phyloP scores from a whole-genome alignment of 2,329 filamentous ascomycete species.

The Fusarium mundagurra region DNA sequence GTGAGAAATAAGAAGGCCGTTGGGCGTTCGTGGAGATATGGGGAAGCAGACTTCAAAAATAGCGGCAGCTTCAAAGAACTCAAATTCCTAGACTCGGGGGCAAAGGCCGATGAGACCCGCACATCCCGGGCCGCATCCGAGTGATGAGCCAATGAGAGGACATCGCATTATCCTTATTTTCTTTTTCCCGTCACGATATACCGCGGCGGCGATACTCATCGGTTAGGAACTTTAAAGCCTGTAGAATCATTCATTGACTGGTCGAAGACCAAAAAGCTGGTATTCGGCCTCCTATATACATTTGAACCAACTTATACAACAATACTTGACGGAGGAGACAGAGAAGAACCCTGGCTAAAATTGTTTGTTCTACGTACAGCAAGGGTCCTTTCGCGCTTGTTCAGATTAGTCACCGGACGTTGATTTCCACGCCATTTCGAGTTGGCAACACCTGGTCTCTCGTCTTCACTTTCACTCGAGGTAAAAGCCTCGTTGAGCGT shows the following conservation, averaged over 20 bases:
- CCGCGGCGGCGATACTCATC: too few relatives aligned
- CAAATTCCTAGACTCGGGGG: conserved; percentile 41
- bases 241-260: not conserved
- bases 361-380: too few relatives aligned
- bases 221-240: not conserved
- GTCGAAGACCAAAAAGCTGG: not conserved
- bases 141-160: conserved; percentile 28
- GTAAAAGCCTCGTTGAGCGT: conserved; percentile 12
- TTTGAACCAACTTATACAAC: not conserved
- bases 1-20: not conserved
- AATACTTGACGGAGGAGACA: too few relatives aligned
- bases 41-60: conserved; percentile 29
- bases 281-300: too few relatives aligned
- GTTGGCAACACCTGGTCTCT: not conserved
- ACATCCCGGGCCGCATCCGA: conserved; percentile 29
- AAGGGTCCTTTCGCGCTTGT: conserved; percentile 9
- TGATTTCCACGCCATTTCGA: conserved; percentile 4
- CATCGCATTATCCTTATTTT: conserved; percentile 26
- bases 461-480: not conserved
- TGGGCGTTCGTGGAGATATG: conserved; percentile 22
- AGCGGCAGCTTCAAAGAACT: conserved; percentile 32
- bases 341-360: not conserved
- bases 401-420: conserved; percentile 28
- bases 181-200: conserved; percentile 1
- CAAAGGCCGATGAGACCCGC: conserved; percentile 43